Evolutionary conservation across 78 protist genomes (phyloP).

Genomic region (Dictyostelium firmibasis): DNA sequence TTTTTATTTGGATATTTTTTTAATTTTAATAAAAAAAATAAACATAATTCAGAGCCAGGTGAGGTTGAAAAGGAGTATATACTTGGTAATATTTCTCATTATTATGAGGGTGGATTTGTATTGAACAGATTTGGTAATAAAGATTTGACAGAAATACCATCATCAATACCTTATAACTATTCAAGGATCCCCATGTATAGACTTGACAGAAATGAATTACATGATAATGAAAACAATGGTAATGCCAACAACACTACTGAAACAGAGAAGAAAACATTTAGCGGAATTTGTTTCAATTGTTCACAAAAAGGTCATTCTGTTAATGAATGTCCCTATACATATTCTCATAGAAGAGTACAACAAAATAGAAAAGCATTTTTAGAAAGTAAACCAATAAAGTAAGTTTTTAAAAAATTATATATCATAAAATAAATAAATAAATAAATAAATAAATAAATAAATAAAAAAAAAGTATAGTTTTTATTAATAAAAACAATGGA

Average conservation of each 20-base stretch:
- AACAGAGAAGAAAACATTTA: neutral
- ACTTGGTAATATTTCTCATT: neutral
- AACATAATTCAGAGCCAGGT: neutral
- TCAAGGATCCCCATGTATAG: slow-evolving; percentile 5
- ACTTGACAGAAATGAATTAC: slow-evolving; percentile 2
- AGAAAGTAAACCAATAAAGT: neutral
- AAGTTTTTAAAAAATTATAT: too few species aligned
- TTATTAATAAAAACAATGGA: neutral
- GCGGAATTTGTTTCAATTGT: slow-evolving; percentile 40
- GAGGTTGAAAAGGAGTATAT: neutral
- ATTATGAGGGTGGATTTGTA: slow-evolving; percentile 9
- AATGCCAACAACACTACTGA: neutral
- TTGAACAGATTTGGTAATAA: neutral
- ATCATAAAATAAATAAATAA: neutral
- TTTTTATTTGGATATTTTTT: slow-evolving; percentile 11
- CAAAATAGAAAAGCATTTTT: neutral
- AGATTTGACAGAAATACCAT: neutral
- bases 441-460: neutral
- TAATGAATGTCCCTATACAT: neutral
- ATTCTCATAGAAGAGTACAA: slow-evolving; percentile 2
- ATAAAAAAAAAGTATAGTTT: neutral
- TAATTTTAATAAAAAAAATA: neutral
- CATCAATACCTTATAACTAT: slow-evolving; percentile 36
- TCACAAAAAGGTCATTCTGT: slow-evolving; percentile 33
- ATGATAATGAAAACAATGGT: neutral